These are phyloP conservation scores for Dentipellis sp. DNA, from an alignment of 768 basidiomycete genomes.

Conservation along the genomic window DNA sequence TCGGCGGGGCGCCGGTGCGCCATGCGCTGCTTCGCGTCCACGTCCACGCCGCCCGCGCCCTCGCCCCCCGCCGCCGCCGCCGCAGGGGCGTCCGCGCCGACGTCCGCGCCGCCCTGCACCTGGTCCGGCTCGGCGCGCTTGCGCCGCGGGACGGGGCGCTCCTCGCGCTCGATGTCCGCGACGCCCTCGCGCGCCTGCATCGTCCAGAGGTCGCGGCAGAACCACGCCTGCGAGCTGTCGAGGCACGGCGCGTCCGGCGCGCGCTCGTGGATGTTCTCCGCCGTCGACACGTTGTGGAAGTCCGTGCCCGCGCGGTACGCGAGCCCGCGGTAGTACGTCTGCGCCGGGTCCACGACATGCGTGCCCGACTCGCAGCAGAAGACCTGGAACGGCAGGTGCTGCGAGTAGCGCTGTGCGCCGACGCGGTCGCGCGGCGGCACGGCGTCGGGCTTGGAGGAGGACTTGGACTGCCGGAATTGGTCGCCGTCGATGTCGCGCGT, in stretches of 20 bases:
- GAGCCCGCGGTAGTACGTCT: conserved; percentile 92
- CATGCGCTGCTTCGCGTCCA: conserved; percentile 21
- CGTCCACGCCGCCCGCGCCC: conserved; percentile 15
- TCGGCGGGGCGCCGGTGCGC: conserved; percentile 18
- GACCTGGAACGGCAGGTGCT: conserved; percentile 95
- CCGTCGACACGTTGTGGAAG: conserved; percentile 70
- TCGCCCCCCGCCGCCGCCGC: no score
- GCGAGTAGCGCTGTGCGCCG: conserved; percentile 76
- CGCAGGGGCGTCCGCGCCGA: no score
- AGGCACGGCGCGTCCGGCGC: conserved; percentile 81
- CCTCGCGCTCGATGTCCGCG: conserved; percentile 34
- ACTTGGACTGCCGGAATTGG: conserved; percentile 95
- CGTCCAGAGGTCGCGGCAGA: conserved; percentile 97
- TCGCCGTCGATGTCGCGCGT: conserved; percentile 98
- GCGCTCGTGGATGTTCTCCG: conserved; percentile 44
- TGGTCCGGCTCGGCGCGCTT: conserved; percentile 30
- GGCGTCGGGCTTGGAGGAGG: conserved; percentile 80
- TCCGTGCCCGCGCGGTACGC: conserved; percentile 74
- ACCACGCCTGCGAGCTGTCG: conserved; percentile 96
- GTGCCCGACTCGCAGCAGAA: conserved; percentile 99
- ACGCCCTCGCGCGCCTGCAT: conserved; percentile 72
- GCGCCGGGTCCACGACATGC: conserved; percentile 91
- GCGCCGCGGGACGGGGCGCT: conserved; percentile 10
- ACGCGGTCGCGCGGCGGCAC: conserved; percentile 86
- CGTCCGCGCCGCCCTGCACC: no score